phyloP scores from a whole-genome alignment of 1,284 basidiomycete genomes.

The Apiotrichum sp. region DNA sequence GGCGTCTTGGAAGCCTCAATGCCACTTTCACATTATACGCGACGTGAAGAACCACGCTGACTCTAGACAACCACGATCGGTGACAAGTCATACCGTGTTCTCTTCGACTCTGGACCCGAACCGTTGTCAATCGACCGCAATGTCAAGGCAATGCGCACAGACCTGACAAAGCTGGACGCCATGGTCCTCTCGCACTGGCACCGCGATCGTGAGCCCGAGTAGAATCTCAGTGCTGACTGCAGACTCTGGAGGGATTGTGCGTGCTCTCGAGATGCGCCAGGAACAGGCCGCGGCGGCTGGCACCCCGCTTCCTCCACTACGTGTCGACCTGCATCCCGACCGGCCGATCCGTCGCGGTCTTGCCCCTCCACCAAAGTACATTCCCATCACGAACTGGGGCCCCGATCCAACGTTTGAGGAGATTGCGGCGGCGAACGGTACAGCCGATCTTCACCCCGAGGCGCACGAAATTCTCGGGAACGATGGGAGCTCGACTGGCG shows the following conservation, averaged over 20 bases:
- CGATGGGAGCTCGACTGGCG: slow-evolving; percentile 63
- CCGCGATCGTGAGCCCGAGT: slow-evolving; percentile 52
- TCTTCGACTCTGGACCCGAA: slow-evolving; percentile 78
- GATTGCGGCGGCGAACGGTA: slow-evolving; percentile 56
- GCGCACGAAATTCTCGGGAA: slow-evolving; percentile 60
- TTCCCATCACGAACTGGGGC: slow-evolving; percentile 57
- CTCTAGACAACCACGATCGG: slow-evolving; percentile 43
- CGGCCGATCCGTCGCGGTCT: slow-evolving; percentile 68
- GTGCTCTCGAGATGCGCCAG: slow-evolving; percentile 54
- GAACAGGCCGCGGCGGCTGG: slow-evolving; percentile 3
- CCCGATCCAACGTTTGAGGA: slow-evolving; percentile 64
- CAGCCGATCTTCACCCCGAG: slow-evolving; percentile 55
- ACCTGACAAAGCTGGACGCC: slow-evolving; percentile 55
- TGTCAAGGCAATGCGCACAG: slow-evolving; percentile 56
- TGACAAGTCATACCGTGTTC: slow-evolving; percentile 52
- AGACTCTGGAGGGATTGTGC: slow-evolving; percentile 56
- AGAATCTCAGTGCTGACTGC: not conserved
- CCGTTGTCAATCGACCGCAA: slow-evolving; percentile 64
- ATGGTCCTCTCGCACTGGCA: slow-evolving; percentile 77
- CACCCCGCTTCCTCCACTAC: slow-evolving; percentile 41
- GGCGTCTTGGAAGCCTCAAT: too few species aligned
- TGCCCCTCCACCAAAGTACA: slow-evolving; percentile 56
- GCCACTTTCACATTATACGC: not conserved
- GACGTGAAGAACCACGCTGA: not conserved
- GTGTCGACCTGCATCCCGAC: slow-evolving; percentile 67